Evolutionary conservation across 2,329 filamentous ascomycete species (phyloP).

Genomic region (Cryphonectria parasitica): DNA sequence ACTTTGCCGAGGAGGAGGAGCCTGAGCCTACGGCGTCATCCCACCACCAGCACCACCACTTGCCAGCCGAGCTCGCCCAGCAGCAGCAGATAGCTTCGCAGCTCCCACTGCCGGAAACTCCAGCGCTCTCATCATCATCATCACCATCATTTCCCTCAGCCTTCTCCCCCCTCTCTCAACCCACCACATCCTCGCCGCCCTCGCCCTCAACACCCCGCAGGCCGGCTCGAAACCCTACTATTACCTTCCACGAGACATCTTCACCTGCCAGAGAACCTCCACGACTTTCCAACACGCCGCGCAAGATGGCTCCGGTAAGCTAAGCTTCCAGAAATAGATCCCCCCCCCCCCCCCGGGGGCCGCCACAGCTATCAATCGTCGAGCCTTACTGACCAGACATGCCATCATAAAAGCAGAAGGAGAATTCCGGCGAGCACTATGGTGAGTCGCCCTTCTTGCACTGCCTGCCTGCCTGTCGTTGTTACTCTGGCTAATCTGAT

Average conservation of each 20-base stretch:
- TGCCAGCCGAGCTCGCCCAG: slow-evolving; percentile 29
- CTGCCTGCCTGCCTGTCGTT: background rate
- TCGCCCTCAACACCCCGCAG: slow-evolving; percentile 37
- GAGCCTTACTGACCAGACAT: slow-evolving; percentile 29
- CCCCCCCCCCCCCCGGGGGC: slow-evolving; percentile 5
- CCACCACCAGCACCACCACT: slow-evolving; percentile 26
- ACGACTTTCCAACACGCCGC: slow-evolving; percentile 35
- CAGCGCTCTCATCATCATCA: slow-evolving; percentile 34
- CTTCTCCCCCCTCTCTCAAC: slow-evolving; percentile 37
- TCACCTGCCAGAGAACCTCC: slow-evolving; percentile 37
- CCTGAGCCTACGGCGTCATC: slow-evolving; percentile 34
- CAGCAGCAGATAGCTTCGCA: slow-evolving; percentile 41
- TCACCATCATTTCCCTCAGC: slow-evolving; percentile 37
- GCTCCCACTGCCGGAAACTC: slow-evolving; percentile 48
- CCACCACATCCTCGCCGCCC: slow-evolving; percentile 36
- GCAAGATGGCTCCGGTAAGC: slow-evolving; percentile 62
- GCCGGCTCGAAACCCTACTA: slow-evolving; percentile 35
- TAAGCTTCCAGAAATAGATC: slow-evolving; percentile 33
- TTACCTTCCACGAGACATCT: slow-evolving; percentile 31
- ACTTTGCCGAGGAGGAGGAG: slow-evolving; percentile 16
- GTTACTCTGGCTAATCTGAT: slow-evolving; percentile 20
- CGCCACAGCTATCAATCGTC: slow-evolving; percentile 23
- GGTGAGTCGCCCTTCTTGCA: slow-evolving; percentile 41
- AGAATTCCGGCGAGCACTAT: slow-evolving; percentile 41
- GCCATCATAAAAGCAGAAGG: slow-evolving; percentile 36